These are phyloP conservation scores for Mortierella sp. DNA, from an alignment of 371 early-diverging fungal species.

Conservation along the genomic window DNA sequence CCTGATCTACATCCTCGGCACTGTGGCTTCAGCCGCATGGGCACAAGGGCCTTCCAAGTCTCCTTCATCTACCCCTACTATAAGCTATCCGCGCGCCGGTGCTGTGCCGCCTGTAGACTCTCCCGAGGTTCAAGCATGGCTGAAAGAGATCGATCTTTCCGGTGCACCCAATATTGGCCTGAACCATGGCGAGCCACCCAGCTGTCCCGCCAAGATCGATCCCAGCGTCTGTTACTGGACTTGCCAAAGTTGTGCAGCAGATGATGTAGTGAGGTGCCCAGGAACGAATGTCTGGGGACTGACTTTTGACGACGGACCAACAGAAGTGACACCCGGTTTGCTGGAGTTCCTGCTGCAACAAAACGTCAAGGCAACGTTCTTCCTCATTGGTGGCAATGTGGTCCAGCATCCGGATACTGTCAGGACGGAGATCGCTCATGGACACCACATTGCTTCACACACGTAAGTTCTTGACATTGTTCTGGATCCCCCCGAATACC, in stretches of 20 bases:
- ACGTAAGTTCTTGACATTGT: slow-evolving; percentile 24
- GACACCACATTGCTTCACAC: slow-evolving; percentile 48
- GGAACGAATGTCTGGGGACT: slow-evolving; percentile 41
- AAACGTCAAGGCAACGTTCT: slow-evolving; percentile 72
- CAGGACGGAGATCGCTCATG: slow-evolving; percentile 17
- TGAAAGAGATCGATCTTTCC: slow-evolving; percentile 32
- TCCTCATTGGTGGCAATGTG: slow-evolving; percentile 65
- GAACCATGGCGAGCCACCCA: slow-evolving; percentile 31
- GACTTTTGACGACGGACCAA: slow-evolving; percentile 55
- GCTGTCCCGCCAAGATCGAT: slow-evolving; percentile 13
- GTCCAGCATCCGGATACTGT: slow-evolving; percentile 57
- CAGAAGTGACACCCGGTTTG: slow-evolving; percentile 55
- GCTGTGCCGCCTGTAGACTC: slow-evolving; percentile 13
- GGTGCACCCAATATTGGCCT: slow-evolving; percentile 16
- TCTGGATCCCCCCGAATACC: not conserved
- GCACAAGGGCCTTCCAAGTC: not conserved
- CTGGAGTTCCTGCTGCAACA: slow-evolving; percentile 58
- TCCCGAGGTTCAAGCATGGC: slow-evolving; percentile 31
- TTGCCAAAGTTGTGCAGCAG: slow-evolving; percentile 35
- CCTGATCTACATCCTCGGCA: not conserved
- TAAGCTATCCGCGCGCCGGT: slow-evolving; percentile 1
- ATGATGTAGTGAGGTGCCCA: slow-evolving; percentile 51
- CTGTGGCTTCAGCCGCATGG: not conserved
- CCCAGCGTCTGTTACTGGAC: slow-evolving; percentile 43
- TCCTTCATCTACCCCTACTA: no score